phyloP scores from a whole-genome alignment of 371 early-diverging fungal species.

The Zopfochytrium polystomum region DNA sequence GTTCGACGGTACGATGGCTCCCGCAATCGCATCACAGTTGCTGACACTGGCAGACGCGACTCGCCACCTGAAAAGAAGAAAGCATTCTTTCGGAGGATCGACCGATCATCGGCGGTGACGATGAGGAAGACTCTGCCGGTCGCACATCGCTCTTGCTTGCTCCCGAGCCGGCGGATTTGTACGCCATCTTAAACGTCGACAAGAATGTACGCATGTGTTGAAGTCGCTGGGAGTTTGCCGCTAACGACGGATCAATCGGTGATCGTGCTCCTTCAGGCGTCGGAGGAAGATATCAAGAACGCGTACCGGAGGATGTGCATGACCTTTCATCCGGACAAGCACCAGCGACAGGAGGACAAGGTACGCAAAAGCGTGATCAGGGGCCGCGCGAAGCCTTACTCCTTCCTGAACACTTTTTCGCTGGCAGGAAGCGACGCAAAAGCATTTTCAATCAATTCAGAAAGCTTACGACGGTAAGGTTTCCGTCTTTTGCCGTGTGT shows the following conservation, averaged over 20 bases:
- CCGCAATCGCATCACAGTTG: no score
- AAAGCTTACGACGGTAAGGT: constrained; percentile 78
- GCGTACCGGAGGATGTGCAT: constrained; percentile 77
- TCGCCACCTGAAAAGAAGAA: no score
- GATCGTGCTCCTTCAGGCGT: constrained; percentile 53
- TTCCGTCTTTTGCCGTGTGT: constrained; percentile 6
- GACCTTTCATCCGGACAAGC: constrained; percentile 89
- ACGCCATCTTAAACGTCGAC: constrained; percentile 78
- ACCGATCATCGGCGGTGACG: no score
- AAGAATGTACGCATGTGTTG: constrained; percentile 56
- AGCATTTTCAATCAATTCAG: constrained; percentile 77
- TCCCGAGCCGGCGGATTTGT: constrained; percentile 60
- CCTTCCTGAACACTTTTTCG: constrained; percentile 25
- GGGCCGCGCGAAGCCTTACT: background rate
- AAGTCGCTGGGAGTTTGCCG: no score
- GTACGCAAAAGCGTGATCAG: constrained; percentile 4
- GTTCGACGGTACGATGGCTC: no score
- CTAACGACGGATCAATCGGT: background rate
- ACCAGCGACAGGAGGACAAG: constrained; percentile 43
- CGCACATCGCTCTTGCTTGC: no score
- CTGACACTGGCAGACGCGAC: no score
- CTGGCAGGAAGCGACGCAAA: constrained; percentile 58
- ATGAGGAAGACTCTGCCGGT: no score
- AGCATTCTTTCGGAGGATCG: no score
- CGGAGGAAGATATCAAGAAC: constrained; percentile 80